phyloP scores from a whole-genome alignment of 2,329 filamentous ascomycete species.

The Paramyrothecium roridum region DNA sequence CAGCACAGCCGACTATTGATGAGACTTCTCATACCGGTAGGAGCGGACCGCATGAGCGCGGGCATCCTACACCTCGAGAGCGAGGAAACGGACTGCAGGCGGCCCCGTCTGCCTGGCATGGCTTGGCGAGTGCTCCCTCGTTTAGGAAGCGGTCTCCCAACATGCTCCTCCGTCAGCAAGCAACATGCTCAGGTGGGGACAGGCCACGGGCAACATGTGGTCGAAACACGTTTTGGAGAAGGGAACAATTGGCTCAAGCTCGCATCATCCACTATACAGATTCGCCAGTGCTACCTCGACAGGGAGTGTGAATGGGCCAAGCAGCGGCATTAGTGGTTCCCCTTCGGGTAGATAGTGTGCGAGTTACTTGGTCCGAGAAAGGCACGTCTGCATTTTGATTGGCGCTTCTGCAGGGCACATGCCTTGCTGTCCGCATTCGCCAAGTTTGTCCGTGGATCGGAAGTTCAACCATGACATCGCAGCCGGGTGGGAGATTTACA shows the following conservation, averaged over 20 bases:
- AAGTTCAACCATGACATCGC: too few relatives aligned
- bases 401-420: background rate
- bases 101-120: background rate
- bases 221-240: background rate
- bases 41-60: conserved; percentile 1
- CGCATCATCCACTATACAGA: background rate
- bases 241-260: background rate
- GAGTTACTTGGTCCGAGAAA: background rate
- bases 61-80: background rate
- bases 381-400: background rate
- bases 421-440: background rate
- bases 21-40: background rate
- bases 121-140: background rate
- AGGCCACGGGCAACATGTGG: background rate
- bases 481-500: too few relatives aligned
- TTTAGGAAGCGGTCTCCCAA: background rate
- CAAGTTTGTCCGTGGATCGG: too few relatives aligned
- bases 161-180: background rate
- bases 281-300: background rate
- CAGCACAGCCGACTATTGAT: background rate
- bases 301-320: background rate
- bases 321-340: background rate
- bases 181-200: background rate
- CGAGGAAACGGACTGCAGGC: background rate
- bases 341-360: background rate